Evolutionary conservation across 306 rosid genomes (phyloP).

Genomic region (Dalbergia cochinchinensis): DNA sequence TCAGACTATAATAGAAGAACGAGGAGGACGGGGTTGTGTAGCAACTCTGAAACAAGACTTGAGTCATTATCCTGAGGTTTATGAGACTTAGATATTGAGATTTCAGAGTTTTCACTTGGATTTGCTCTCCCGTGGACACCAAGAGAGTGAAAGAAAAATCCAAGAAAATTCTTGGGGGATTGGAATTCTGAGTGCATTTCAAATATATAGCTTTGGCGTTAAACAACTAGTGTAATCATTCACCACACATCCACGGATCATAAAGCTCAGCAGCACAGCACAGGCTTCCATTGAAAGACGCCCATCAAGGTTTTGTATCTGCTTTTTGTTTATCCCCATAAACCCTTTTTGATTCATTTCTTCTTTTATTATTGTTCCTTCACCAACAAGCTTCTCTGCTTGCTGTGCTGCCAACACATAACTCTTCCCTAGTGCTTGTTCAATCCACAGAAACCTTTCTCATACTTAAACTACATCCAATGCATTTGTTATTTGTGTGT

Average conservation of each 20-base stretch:
- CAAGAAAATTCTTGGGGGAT: conserved; percentile 3
- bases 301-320: conserved; percentile 47
- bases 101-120: conserved; percentile 5
- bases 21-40: no score
- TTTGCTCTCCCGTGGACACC: conserved; percentile 44
- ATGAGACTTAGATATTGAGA: no score
- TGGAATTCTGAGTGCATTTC: conserved; percentile 10
- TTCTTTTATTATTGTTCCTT: conserved; percentile 16
- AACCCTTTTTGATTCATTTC: conserved; percentile 32
- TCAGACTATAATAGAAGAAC: no score
- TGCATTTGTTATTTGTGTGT: conserved; percentile 10
- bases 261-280: conserved; percentile 6
- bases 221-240: conserved; percentile 24
- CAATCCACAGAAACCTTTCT: not conserved
- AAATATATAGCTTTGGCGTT: not conserved
- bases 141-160: conserved; percentile 46
- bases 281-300: not conserved
- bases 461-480: not conserved
- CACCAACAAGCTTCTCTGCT: conserved; percentile 25
- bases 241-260: no score
- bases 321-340: not conserved
- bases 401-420: not conserved
- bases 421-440: not conserved
- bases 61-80: no score
- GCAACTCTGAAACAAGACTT: no score